Evolutionary conservation across 2,329 filamentous ascomycete species (phyloP).

Genomic region (Hypoxylon sp.): DNA sequence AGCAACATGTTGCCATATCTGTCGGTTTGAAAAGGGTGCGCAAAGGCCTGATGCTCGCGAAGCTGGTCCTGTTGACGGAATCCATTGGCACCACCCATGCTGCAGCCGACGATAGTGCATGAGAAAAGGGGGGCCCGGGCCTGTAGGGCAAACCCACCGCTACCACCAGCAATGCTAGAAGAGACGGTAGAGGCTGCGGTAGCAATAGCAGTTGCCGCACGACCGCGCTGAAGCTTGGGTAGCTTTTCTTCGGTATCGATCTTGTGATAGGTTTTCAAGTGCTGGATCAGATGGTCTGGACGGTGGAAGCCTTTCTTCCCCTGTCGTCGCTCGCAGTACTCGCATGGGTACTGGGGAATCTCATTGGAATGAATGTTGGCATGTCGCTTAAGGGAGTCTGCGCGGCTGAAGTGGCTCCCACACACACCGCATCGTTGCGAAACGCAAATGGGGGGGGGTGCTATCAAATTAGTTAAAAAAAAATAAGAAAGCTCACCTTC

Average conservation of each 20-base stretch:
- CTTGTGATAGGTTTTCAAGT: conserved; percentile 1
- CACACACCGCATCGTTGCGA: not conserved
- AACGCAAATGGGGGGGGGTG: not conserved
- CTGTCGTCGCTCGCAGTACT: not conserved
- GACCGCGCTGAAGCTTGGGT: not conserved
- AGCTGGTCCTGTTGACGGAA: conserved; percentile 4
- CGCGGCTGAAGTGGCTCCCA: not conserved
- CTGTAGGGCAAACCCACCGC: too few relatives aligned
- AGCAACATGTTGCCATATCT: too few relatives aligned
- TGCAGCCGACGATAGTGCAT: not conserved
- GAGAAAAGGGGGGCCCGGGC: conserved; percentile 4
- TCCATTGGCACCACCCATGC: not conserved
- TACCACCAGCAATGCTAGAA: too few relatives aligned
- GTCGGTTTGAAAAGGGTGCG: not conserved
- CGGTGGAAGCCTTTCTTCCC: conserved; percentile 10
- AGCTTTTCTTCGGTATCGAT: conserved; percentile 3
- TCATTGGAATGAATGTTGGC: not conserved
- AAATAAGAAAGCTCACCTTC: conserved; percentile 13
- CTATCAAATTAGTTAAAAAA: not conserved
- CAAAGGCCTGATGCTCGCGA: conserved; percentile 8
- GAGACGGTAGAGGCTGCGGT: not conserved
- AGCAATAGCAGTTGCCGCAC: too few relatives aligned
- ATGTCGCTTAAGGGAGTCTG: conserved; percentile 6
- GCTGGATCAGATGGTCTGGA: conserved; percentile 10
- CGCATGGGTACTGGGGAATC: conserved; percentile 3